phyloP scores from a whole-genome alignment of 2,329 filamentous ascomycete species.

The Aspergillus aculeatus region DNA sequence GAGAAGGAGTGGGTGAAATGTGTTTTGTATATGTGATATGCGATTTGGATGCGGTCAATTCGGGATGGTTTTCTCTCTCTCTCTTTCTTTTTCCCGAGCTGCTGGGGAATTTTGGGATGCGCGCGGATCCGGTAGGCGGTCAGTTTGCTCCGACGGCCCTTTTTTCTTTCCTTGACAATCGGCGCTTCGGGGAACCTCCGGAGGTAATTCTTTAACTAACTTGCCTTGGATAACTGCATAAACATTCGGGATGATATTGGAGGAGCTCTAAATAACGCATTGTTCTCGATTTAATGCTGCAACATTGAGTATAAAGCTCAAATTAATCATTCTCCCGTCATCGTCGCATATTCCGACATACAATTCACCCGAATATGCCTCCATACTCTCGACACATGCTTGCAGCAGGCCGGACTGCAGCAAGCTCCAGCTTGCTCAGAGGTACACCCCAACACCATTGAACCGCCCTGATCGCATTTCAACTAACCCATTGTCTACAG shows the following conservation, averaged over 20 bases:
- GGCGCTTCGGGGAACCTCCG: background rate
- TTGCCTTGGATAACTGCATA: background rate
- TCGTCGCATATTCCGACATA: too few relatives aligned
- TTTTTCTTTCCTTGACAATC: conserved; percentile 14
- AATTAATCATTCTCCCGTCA: too few relatives aligned
- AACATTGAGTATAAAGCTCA: background rate
- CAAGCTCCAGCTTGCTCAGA: background rate
- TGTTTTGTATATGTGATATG: conserved; percentile 8
- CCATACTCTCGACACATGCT: conserved; percentile 19
- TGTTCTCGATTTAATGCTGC: background rate
- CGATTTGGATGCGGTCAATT: conserved; percentile 7
- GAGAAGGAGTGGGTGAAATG: background rate
- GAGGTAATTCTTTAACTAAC: background rate
- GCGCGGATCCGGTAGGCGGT: conserved; percentile 34
- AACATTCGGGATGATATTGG: conserved; percentile 1
- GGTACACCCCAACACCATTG: background rate
- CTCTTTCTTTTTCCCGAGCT: conserved; percentile 27
- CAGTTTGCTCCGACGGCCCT: background rate
- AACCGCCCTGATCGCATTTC: background rate
- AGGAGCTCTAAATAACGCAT: background rate
- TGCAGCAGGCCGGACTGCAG: conserved; percentile 19
- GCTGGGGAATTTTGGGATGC: conserved; percentile 28
- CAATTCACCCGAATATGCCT: conserved; percentile 33
- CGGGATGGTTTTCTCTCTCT: conserved; percentile 9
- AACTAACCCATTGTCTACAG: background rate